phyloP scores from a whole-genome alignment of 441 rosid species.

The Gossypium gossypioides region DNA sequence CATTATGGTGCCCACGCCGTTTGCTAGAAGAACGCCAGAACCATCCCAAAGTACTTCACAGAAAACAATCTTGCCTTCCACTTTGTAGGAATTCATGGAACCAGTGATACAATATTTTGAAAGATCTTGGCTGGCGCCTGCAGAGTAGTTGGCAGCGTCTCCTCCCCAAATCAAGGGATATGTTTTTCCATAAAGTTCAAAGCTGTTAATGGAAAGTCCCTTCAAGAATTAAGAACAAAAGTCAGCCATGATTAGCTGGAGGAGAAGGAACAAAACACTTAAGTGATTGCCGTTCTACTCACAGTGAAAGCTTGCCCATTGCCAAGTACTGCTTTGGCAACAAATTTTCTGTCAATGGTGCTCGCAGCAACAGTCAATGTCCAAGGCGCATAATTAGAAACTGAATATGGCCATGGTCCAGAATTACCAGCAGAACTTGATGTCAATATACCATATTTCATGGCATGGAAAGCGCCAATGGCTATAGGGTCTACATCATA shows the following conservation, averaged over 20 bases:
- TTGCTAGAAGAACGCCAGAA: slow-evolving; percentile 12
- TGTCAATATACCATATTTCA: slow-evolving; percentile 27
- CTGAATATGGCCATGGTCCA: slow-evolving; percentile 17
- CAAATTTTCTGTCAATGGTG: slow-evolving; percentile 25
- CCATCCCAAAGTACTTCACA: slow-evolving; percentile 19
- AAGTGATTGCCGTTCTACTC: slow-evolving; percentile 8
- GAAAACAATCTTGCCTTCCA: slow-evolving; percentile 22
- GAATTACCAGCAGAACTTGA: slow-evolving; percentile 25
- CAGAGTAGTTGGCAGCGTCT: slow-evolving; percentile 35
- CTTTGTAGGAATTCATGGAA: slow-evolving; percentile 23
- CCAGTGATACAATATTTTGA: slow-evolving; percentile 24
- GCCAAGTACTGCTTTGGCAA: slow-evolving; percentile 26
- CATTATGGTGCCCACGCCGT: slow-evolving; percentile 30
- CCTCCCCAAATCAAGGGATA: slow-evolving; percentile 40
- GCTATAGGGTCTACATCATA: slow-evolving; percentile 27
- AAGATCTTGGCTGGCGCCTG: slow-evolving; percentile 16
- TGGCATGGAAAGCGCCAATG: slow-evolving; percentile 40
- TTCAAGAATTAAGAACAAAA: not conserved
- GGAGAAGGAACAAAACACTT: not conserved
- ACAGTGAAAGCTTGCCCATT: slow-evolving; percentile 21
- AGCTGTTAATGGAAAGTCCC: slow-evolving; percentile 42
- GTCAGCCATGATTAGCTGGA: not conserved
- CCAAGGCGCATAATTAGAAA: slow-evolving; percentile 28
- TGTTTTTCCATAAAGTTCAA: slow-evolving; percentile 23
- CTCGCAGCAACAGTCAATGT: slow-evolving; percentile 27